Evolutionary conservation across 768 basidiomycete species (phyloP).

Genomic region (Tylopilus felleus): DNA sequence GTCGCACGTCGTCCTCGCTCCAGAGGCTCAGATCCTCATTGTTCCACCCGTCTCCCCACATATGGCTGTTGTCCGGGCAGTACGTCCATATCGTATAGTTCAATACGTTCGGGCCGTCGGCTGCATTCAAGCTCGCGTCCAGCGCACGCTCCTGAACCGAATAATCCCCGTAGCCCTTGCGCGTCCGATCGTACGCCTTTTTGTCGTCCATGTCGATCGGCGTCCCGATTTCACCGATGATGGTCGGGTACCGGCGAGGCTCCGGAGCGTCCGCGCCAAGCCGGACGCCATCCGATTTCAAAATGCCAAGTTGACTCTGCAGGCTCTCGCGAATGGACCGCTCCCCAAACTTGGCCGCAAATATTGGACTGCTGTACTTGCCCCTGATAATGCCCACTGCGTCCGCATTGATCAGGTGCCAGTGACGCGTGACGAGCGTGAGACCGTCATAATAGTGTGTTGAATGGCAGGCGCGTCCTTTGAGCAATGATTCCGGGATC

Average conservation of each 20-base stretch:
- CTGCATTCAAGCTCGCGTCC: slow-evolving; percentile 76
- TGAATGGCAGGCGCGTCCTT: slow-evolving; percentile 69
- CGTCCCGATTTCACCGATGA: slow-evolving; percentile 94
- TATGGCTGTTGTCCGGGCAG: slow-evolving; percentile 74
- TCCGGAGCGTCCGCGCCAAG: slow-evolving; percentile 38
- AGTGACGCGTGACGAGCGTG: slow-evolving; percentile 88
- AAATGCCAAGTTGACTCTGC: slow-evolving; percentile 75
- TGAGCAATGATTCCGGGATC: slow-evolving; percentile 50
- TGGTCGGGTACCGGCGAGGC: slow-evolving; percentile 61
- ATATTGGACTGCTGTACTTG: slow-evolving; percentile 63
- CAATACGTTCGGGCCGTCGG: slow-evolving; percentile 71
- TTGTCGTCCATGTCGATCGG: slow-evolving; percentile 94
- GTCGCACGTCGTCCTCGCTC: slow-evolving; percentile 68
- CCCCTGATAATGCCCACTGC: slow-evolving; percentile 89
- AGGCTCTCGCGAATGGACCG: slow-evolving; percentile 74
- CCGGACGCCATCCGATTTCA: slow-evolving; percentile 70
- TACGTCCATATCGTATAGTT: slow-evolving; percentile 91
- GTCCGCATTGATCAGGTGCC: slow-evolving; percentile 96
- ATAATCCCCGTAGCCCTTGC: slow-evolving; percentile 67
- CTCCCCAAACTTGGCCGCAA: slow-evolving; percentile 82
- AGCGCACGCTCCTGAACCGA: slow-evolving; percentile 76
- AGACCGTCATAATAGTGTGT: slow-evolving; percentile 95
- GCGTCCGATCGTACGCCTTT: slow-evolving; percentile 61
- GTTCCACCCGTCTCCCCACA: slow-evolving; percentile 97
- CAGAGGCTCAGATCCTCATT: slow-evolving; percentile 92